Evolutionary conservation across 2,329 filamentous ascomycete species (phyloP).

Genomic region (Xylaria hypoxylon): DNA sequence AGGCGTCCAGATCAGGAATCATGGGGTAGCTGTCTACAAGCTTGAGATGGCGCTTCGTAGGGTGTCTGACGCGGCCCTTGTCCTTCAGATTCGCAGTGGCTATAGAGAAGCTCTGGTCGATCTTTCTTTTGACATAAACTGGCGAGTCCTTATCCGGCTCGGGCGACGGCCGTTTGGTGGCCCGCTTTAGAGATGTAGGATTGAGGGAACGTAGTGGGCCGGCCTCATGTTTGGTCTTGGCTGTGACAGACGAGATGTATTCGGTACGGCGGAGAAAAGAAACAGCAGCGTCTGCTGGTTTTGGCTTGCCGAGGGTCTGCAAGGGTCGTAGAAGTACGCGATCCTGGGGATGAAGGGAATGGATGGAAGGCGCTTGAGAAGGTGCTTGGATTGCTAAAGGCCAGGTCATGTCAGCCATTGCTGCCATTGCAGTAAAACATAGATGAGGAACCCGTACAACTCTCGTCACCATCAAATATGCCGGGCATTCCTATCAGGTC

Average conservation of each 20-base stretch:
- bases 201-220: slow-evolving; percentile 65
- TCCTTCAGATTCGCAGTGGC: slow-evolving; percentile 67
- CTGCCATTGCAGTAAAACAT: slow-evolving; percentile 10
- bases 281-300: slow-evolving; percentile 79
- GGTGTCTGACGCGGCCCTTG: slow-evolving; percentile 66
- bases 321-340: slow-evolving; percentile 85
- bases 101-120: slow-evolving; percentile 69
- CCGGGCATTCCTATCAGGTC: slow-evolving; percentile 95
- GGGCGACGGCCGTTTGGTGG: slow-evolving; percentile 65
- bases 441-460: slow-evolving; percentile 70
- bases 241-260: slow-evolving; percentile 79
- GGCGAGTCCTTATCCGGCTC: slow-evolving; percentile 71
- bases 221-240: slow-evolving; percentile 63
- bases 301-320: slow-evolving; percentile 85
- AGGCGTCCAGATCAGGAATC: slow-evolving; percentile 74
- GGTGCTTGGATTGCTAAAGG: slow-evolving; percentile 82
- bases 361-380: slow-evolving; percentile 75
- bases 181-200: slow-evolving; percentile 55
- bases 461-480: slow-evolving; percentile 94
- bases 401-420: slow-evolving; percentile 42
- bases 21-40: slow-evolving; percentile 71
- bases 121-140: slow-evolving; percentile 76
- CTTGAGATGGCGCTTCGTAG: slow-evolving; percentile 67
- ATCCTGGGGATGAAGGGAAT: slow-evolving; percentile 89
- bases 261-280: slow-evolving; percentile 97